These are phyloP conservation scores for Anastatica hierochuntica DNA, from an alignment of 345 rosid species.

Conservation along the genomic window DNA sequence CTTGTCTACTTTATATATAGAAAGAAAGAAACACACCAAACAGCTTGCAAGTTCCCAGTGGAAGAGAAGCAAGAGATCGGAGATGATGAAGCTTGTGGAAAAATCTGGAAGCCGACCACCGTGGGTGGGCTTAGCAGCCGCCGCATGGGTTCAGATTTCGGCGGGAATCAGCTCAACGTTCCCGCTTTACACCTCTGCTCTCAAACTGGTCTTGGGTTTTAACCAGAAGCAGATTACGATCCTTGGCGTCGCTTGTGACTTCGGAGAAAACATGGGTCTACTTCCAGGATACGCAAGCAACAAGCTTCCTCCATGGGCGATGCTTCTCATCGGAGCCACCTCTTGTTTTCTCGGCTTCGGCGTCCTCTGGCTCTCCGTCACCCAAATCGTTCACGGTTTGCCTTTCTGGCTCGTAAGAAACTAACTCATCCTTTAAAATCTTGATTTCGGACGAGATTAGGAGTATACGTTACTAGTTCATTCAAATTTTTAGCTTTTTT, in stretches of 20 bases:
- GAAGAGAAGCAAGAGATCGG: slow-evolving; percentile 7
- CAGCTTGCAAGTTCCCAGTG: neutral
- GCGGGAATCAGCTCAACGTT: slow-evolving; percentile 67
- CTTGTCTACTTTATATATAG: too few relatives aligned
- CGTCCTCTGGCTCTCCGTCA: slow-evolving; percentile 76
- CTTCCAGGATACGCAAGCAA: slow-evolving; percentile 84
- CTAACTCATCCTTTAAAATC: neutral
- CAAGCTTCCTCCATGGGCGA: slow-evolving; percentile 86
- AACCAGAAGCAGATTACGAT: slow-evolving; percentile 78
- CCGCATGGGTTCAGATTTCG: slow-evolving; percentile 70
- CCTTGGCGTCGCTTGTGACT: slow-evolving; percentile 86
- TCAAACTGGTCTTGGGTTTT: slow-evolving; percentile 70
- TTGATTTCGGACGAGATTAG: too few relatives aligned
- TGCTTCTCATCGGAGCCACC: slow-evolving; percentile 53
- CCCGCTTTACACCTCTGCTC: slow-evolving; percentile 65
- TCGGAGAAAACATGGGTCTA: slow-evolving; percentile 80
- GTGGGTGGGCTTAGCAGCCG: slow-evolving; percentile 93
- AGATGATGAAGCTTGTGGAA: slow-evolving; percentile 38
- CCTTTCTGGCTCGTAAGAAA: slow-evolving; percentile 79
- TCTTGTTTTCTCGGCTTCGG: slow-evolving; percentile 83
- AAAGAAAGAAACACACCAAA: too few relatives aligned
- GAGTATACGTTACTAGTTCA: too few relatives aligned
- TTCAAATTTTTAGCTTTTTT: neutral
- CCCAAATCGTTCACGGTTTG: slow-evolving; percentile 40
- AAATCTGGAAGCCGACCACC: slow-evolving; percentile 91